Evolutionary conservation across 495 filamentous ascomycete genomes (phyloP).

Genomic region (Lasiosphaeris hirsuta): DNA sequence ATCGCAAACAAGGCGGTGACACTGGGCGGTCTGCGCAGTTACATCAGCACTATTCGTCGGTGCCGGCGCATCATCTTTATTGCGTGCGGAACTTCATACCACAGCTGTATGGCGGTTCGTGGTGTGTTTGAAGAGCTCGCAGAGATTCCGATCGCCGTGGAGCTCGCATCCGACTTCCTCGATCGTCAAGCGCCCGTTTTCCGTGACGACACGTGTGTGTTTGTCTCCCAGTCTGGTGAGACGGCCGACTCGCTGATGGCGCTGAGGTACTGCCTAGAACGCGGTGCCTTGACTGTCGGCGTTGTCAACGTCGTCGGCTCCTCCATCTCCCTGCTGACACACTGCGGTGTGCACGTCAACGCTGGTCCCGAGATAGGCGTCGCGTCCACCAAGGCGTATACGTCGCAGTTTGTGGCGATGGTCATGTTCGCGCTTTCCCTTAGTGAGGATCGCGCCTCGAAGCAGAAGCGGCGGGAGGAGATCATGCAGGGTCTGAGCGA

Average conservation of each 20-base stretch:
- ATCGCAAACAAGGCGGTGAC: conserved; percentile 89
- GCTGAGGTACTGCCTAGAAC: conserved; percentile 93
- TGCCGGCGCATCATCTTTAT: conserved; percentile 98
- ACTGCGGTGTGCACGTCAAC: conserved; percentile 99
- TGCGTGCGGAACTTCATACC: conserved; percentile 95
- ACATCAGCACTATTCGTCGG: conserved; percentile 91
- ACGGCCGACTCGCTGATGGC: conserved; percentile 98
- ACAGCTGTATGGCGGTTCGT: conserved; percentile 98
- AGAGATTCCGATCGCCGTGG: conserved; percentile 95
- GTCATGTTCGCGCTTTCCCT: conserved; percentile 98
- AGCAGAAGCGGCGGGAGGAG: conserved; percentile 87
- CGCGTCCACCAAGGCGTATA: conserved; percentile 98
- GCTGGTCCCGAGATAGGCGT: conserved; percentile 98
- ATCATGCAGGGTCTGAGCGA: conserved; percentile 91
- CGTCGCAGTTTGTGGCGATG: conserved; percentile 98
- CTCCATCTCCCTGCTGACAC: conserved; percentile 94
- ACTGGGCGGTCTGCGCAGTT: conserved; percentile 89
- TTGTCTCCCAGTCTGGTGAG: conserved; percentile 97
- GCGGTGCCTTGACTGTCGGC: conserved; percentile 93
- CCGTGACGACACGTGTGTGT: conserved; percentile 98
- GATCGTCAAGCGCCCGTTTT: conserved; percentile 98
- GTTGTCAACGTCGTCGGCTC: conserved; percentile 98
- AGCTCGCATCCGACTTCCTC: conserved; percentile 96
- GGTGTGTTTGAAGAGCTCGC: conserved; percentile 97
- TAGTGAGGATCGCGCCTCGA: conserved; percentile 92